Evolutionary conservation across 2,329 filamentous ascomycete genomes (phyloP).

Genomic region (Fusarium verrucosum): DNA sequence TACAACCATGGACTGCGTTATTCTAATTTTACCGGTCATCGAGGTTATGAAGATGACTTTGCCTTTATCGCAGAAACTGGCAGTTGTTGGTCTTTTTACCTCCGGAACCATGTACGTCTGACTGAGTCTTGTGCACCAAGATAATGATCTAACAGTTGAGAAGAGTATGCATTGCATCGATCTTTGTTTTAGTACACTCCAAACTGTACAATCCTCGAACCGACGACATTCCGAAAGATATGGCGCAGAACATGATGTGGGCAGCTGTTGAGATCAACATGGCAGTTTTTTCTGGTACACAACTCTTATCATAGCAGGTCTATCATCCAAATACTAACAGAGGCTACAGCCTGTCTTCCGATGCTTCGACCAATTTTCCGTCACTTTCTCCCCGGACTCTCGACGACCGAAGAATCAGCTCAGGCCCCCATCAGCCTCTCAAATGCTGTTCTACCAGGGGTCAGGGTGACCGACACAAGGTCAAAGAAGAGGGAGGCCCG

Average conservation of each 20-base stretch:
- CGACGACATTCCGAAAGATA: slow-evolving; percentile 24
- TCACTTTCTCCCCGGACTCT: background rate
- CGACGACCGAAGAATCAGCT: background rate
- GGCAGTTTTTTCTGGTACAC: slow-evolving; percentile 32
- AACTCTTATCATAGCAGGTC: background rate
- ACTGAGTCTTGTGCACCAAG: rapidly evolving
- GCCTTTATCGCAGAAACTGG: slow-evolving; percentile 13
- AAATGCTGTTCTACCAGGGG: background rate
- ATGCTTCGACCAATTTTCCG: slow-evolving; percentile 24
- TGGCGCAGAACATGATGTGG: slow-evolving; percentile 26
- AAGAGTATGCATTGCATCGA: slow-evolving; percentile 33
- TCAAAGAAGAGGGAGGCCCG: background rate
- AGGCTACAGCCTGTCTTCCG: slow-evolving; percentile 1
- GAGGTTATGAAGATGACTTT: slow-evolving; percentile 26
- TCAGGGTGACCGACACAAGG: background rate
- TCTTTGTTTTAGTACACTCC: slow-evolving; percentile 23
- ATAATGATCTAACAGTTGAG: rapidly evolving
- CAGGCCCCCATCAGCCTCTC: background rate
- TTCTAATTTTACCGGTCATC: slow-evolving; percentile 14
- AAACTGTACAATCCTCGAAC: slow-evolving; percentile 21
- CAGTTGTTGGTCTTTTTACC: slow-evolving; percentile 16
- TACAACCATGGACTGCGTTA: slow-evolving; percentile 37
- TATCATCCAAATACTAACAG: background rate
- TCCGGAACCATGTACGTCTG: slow-evolving; percentile 16
- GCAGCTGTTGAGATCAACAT: slow-evolving; percentile 37